Evolutionary conservation across 2,329 filamentous ascomycete genomes (phyloP).

Genomic region (Cercospora sp.): DNA sequence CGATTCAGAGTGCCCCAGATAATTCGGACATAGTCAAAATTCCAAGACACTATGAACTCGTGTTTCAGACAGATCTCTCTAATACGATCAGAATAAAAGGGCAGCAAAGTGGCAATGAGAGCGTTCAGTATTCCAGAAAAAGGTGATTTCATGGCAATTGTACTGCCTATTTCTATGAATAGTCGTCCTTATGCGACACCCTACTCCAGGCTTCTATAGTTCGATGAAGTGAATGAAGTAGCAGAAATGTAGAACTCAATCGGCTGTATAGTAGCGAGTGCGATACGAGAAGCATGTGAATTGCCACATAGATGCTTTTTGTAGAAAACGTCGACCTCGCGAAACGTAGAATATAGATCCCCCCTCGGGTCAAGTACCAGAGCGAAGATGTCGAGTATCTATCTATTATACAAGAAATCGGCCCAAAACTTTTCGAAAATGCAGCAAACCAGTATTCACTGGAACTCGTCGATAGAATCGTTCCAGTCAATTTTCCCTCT

Average conservation of each 20-base stretch:
- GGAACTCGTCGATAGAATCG: not conserved
- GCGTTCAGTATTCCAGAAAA: not conserved
- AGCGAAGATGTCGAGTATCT: too few relatives aligned
- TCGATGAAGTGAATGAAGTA: not conserved
- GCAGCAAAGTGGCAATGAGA: not conserved
- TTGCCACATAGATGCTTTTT: not conserved
- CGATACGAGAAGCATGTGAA: not conserved
- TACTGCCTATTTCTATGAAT: not conserved
- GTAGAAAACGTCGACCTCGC: not conserved
- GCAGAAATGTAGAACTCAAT: not conserved
- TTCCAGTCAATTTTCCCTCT: not conserved
- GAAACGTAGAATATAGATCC: not conserved
- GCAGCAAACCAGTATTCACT: not conserved
- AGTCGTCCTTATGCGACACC: not conserved
- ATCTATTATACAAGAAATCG: not conserved
- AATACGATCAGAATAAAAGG: too few relatives aligned
- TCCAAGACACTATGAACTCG: too few relatives aligned
- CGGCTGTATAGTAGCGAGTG: too few relatives aligned
- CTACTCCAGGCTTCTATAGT: not conserved
- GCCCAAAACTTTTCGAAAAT: not conserved
- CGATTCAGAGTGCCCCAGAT: too few relatives aligned
- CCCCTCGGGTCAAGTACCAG: too few relatives aligned
- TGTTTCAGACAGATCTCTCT: too few relatives aligned
- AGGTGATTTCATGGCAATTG: not conserved
- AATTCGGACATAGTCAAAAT: too few relatives aligned